These are phyloP conservation scores for Graphilbum ipis-grandicollis DNA, from an alignment of 2,329 filamentous ascomycete genomes.

Conservation along the genomic window DNA sequence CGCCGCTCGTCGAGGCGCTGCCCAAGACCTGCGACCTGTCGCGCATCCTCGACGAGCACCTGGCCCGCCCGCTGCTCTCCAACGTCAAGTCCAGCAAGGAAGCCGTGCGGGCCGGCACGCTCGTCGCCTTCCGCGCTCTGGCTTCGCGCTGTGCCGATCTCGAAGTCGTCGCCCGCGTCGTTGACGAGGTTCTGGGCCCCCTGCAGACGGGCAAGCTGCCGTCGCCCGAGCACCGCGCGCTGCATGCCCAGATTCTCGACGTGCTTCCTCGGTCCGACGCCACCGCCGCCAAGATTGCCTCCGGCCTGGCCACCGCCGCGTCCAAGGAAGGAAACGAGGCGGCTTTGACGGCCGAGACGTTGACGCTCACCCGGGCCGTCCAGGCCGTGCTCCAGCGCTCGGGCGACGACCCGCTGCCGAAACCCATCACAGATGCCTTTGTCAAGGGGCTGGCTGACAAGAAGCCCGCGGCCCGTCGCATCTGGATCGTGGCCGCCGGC, in stretches of 20 bases:
- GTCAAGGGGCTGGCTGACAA: slow-evolving; percentile 77
- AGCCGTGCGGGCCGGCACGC: slow-evolving; percentile 55
- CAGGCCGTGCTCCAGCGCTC: slow-evolving; percentile 43
- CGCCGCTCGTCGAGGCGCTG: slow-evolving; percentile 54
- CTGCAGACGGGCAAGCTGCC: slow-evolving; percentile 73
- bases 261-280: slow-evolving; percentile 40
- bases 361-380: slow-evolving; percentile 49
- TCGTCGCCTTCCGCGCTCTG: slow-evolving; percentile 57
- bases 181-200: slow-evolving; percentile 61
- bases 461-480: slow-evolving; percentile 54
- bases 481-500: slow-evolving; percentile 65
- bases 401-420: slow-evolving; percentile 44
- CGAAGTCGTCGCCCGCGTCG: slow-evolving; percentile 44
- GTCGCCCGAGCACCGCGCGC: slow-evolving; percentile 65
- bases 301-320: slow-evolving; percentile 49
- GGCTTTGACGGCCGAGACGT: slow-evolving; percentile 60
- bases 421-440: slow-evolving; percentile 51
- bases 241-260: slow-evolving; percentile 68
- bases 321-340: slow-evolving; percentile 79
- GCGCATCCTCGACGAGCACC: slow-evolving; percentile 47
- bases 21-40: slow-evolving; percentile 61
- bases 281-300: slow-evolving; percentile 48
- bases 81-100: slow-evolving; percentile 84
- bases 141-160: slow-evolving; percentile 42
- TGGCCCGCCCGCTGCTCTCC: slow-evolving; percentile 76